Base-by-base conservation (phyloP, 2,329 filamentous ascomycete species). In the Nemania sp. region DNA sequence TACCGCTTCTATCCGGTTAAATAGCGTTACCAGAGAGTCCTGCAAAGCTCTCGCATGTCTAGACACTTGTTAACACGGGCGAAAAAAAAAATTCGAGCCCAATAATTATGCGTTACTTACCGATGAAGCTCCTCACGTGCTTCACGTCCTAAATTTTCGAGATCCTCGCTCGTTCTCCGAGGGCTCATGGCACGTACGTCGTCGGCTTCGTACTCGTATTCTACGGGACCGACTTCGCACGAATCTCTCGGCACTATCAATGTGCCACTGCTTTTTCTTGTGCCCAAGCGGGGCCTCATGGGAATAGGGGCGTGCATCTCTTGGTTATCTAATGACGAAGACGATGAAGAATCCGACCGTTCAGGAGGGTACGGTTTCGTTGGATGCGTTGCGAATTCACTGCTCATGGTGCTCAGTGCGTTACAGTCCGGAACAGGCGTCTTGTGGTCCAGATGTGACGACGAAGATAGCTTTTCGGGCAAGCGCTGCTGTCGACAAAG, bases 161-260 rank as follows among this genome's bases (percentile, higher is more conserved):
- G 83, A 69, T 97, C 93, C 67, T 94, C 91, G 65, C 88, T 95
- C 61, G 91, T 96, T 65, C 93, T 80, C 63, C 93, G 80, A 2
- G 93, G 93, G 70, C 92, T 97, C 93, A 99, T 97, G 57, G 91
- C 89, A 66, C 93, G 80, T 57, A 94, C 92, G 71, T 97, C 92
- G 70, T 91, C 89, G 20, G 91, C 88, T 22, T 91, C 90, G 64
- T 91, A 89, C 59, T 90, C 81, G 58, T 88, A 82, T 60, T 90
- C 86, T 57, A 86, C 76, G 30, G 89, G 83, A 61, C 90, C 88
- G 56, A 90, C 84, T 54, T 87, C 84, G 17, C 82, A 84, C 65
- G 82, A 88, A 67, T 93, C 89, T 62, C 90, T 83, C 30, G 88
- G 87, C 33, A 95, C 88, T 60, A 92, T 89, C 61, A 94, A 87